Base-by-base conservation (phyloP, 1,284 basidiomycete genomes). In the Earliella scabrosa region DNA sequence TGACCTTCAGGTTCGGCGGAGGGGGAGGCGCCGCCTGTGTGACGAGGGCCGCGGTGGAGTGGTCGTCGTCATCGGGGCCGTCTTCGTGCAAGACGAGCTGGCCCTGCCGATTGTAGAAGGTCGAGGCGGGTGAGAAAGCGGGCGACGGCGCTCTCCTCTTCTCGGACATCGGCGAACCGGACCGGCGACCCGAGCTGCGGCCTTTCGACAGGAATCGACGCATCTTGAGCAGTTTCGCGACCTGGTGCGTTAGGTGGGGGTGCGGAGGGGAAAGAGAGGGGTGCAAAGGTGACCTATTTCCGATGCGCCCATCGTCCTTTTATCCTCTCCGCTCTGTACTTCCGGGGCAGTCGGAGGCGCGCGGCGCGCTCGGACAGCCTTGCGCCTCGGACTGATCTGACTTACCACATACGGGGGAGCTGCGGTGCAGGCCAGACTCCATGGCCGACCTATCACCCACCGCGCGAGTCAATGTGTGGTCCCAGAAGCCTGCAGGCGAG, bases 1-100 rank as follows among this genome's bases (percentile, higher is more conserved):
- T 83, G 62, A 83, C 70, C 68, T 84, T 83, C 54, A 82, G 68
- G 13, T 75, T 77, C 34, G 78, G 76, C 6, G 74, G 67, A 39
- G 77, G 71, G 11, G 76, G 64, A 0, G 69, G 64, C 18, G 74
- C 72, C 2, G 75, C 68, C 16, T 67, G 69, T 1, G n/a, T 11
- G 21, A 77, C 62, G 4, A 75, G 75, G 1, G 73, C 70, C 0
- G 64, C 56, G 35, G 71, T 73, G 5, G 51, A 75, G 21, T 50
- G 75, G 43, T 73, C 68, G 13, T 66, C 59, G 27, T 75, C 74
- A 23, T 52, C 51, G 13, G 36, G 36, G 8, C 23, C 36, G 36
- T 52, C 51, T 8, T 54, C 52, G 32, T 48, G 24, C 7, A 48
- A 9, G 31, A 54, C 45, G 29, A 39, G 39, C 4, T 47, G 38